Conservation (phyloP, 202 grass and related monocot genomes). For the Saccharum hybrid region DNA sequence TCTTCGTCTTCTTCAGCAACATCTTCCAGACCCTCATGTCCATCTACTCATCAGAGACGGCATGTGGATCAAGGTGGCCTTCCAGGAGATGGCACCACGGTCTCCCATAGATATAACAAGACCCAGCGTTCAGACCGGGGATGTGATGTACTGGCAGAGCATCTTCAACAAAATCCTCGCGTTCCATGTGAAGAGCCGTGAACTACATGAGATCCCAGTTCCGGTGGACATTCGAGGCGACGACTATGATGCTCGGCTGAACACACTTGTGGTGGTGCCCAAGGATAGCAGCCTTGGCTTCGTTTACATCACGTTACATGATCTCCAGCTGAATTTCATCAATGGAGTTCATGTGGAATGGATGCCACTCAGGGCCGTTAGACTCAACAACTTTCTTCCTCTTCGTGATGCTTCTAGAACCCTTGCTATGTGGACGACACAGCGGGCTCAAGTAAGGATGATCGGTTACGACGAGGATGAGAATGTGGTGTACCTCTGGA, state of each 20-base stretch:
- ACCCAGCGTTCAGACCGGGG: neutral
- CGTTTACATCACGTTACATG: neutral
- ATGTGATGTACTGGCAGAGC: neutral
- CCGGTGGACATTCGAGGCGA: neutral
- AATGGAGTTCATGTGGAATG: slow-evolving; percentile 1
- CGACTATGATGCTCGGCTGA: neutral
- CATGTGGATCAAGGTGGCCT: neutral
- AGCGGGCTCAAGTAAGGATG: neutral
- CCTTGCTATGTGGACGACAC: neutral
- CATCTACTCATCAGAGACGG: neutral
- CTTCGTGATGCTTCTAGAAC: neutral
- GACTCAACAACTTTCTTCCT: neutral
- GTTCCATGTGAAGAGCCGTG: neutral
- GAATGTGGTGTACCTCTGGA: neutral
- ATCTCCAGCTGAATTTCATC: neutral
- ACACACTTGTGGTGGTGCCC: neutral
- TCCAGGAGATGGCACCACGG: neutral
- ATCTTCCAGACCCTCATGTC: neutral
- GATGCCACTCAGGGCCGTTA: neutral
- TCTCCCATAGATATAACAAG: neutral
- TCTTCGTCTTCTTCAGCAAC: neutral
- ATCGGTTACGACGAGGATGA: neutral
- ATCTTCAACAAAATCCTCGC: neutral
- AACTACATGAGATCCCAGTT: neutral
- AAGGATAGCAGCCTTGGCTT: neutral